Evolutionary conservation across 2,329 filamentous ascomycete species (phyloP).

Genomic region (Colletotrichum liaoningense): DNA sequence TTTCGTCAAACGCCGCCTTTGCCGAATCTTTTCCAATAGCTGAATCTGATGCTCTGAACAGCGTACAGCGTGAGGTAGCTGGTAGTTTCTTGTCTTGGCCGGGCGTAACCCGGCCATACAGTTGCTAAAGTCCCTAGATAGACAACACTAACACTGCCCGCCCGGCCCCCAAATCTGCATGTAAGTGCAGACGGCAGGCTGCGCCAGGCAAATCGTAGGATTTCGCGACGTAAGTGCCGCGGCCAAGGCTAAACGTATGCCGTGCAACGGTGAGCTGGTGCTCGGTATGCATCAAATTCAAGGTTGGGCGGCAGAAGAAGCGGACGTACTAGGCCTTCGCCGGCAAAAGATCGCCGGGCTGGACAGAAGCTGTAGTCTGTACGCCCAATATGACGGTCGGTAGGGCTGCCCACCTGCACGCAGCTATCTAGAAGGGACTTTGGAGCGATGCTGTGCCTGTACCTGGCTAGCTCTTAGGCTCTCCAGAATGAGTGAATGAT

Average conservation of each 20-base stretch:
- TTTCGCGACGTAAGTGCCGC: conserved; percentile 6
- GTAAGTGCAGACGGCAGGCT: background rate
- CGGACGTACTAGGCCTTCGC: background rate
- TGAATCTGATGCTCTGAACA: background rate
- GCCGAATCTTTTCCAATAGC: background rate
- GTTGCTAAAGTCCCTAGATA: background rate
- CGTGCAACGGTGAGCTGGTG: conserved; percentile 14
- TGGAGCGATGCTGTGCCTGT: background rate
- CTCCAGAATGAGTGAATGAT: background rate
- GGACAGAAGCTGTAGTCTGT: background rate
- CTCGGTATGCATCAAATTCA: conserved; percentile 8
- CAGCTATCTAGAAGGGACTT: background rate
- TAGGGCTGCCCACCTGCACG: conserved; percentile 12
- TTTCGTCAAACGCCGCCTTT: conserved; percentile 9
- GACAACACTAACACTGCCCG: background rate
- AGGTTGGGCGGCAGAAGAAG: conserved; percentile 3
- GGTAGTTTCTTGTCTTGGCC: conserved; percentile 7
- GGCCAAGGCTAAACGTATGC: conserved; percentile 3
- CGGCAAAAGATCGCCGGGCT: conserved; percentile 7
- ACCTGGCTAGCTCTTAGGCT: background rate
- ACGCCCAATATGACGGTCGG: conserved; percentile 6
- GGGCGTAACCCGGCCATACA: conserved; percentile 15
- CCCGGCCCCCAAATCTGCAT: background rate
- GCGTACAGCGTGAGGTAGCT: too few relatives aligned
- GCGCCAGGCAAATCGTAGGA: background rate